Evolutionary conservation across 192 early-diverging fungal genomes (phyloP), one percentile per base, ranked within the genome.

Genomic region (Physocladia obscura): DNA sequence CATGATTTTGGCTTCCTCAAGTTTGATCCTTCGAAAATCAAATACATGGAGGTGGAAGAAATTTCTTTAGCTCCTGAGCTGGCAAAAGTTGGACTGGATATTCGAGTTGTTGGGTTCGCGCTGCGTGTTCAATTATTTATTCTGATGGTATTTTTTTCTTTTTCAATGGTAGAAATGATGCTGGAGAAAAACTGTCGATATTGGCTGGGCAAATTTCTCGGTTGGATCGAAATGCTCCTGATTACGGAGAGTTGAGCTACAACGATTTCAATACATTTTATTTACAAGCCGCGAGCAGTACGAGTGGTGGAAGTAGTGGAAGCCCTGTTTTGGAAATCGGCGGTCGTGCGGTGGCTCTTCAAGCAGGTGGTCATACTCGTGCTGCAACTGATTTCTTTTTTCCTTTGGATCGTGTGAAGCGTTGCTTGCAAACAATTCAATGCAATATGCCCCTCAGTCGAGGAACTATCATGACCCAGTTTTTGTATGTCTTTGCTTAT

Each of bases 381-480:
- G 90, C 90, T 34, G 91, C 91, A 21, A 92, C 92, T 0, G 89
- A 93, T 76, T 94, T 90, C 81, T 94, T 92, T 70, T 88, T 94
- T 32, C 92, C 92, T 8, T 68, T 94, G 36, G 89, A 92, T 67
- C 82, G 92, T 2, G 79, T 81, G 5, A 71, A 69, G 56, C 22
- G 81, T 15, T 75, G 75, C 31, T 52, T 83, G 55, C 55, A 73
- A 49, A 60, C 64, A 36, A 34, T 82, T 54, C 76, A 77, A 38
- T 31, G 31, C 2, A 75, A 65, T 6, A 39, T 69, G 27, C 39
- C 48, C 8, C 79, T 84, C 21, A 58, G 77, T 3, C 76, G 92
- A 34, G 92, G 92, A 15, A 85, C 87, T 6, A 90, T 93, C 40
- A 90, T 91, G 73, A 79, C 82, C 1, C 88, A 89, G 71, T 91